Evolutionary conservation across 2,329 filamentous ascomycete genomes (phyloP).

Genomic region (Xylariaceae sp.): DNA sequence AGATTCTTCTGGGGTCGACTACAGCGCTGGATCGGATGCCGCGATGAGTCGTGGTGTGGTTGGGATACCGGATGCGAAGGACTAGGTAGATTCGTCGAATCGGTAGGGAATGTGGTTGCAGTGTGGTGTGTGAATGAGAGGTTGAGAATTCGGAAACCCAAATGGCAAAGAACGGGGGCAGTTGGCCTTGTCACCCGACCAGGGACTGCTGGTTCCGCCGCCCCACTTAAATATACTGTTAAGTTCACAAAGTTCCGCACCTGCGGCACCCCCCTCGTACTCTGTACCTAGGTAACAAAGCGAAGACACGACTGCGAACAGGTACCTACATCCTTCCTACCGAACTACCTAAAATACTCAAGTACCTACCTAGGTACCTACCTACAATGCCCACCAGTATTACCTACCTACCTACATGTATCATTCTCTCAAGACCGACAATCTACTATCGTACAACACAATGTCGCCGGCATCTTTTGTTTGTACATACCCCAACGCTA

Average conservation of each 20-base stretch:
- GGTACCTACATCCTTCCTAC: background rate
- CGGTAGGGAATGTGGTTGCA: conserved; percentile 12
- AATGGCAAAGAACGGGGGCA: conserved; percentile 30
- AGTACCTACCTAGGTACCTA: background rate
- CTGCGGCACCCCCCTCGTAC: no score
- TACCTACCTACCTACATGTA: background rate
- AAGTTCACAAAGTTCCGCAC: no score
- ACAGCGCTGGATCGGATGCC: conserved; percentile 6
- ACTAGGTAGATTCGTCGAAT: conserved; percentile 8
- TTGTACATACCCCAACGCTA: no score
- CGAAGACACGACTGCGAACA: background rate
- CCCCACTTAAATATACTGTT: conserved; percentile 18
- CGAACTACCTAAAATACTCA: background rate
- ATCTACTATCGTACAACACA: no score
- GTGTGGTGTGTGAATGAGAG: conserved; percentile 15
- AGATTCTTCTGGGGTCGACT: background rate
- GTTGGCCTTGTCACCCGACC: conserved; percentile 28
- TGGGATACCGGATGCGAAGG: conserved; percentile 2
- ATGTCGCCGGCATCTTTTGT: no score
- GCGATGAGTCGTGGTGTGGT: conserved; percentile 8
- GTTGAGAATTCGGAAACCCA: conserved; percentile 29
- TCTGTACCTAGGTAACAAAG: conserved; percentile 14
- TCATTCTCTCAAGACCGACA: no score
- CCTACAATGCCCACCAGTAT: background rate
- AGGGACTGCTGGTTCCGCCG: conserved; percentile 21